Evolutionary conservation across 2,329 filamentous ascomycete species (phyloP).

Genomic region (Alternaria viburni): DNA sequence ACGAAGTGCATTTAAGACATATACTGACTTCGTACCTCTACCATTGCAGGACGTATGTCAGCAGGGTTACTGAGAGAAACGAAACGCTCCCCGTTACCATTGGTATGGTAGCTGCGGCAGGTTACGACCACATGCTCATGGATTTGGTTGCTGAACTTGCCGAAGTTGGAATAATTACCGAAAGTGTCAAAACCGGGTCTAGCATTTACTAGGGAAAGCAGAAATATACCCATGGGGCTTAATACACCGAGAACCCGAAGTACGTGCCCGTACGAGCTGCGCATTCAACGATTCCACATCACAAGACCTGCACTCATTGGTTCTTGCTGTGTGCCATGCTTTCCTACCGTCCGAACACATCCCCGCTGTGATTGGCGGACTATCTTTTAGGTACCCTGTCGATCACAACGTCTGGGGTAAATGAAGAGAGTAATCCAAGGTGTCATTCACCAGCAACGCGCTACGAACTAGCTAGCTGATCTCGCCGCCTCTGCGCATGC

Average conservation of each 20-base stretch:
- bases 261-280: neutral
- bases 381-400: neutral
- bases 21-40: neutral
- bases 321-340: neutral
- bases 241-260: neutral
- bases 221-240: neutral
- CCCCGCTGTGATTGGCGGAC: conserved; percentile 20
- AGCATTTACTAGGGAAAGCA: conserved; percentile 5
- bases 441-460: neutral
- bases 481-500: neutral
- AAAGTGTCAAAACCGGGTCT: conserved; percentile 13
- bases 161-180: conserved; percentile 7
- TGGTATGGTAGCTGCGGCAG: conserved; percentile 14
- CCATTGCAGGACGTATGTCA: conserved; percentile 1
- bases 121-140: conserved; percentile 20
- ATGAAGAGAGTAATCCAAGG: conserved; percentile 13
- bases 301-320: neutral
- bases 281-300: neutral
- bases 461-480: neutral
- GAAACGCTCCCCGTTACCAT: conserved; percentile 20
- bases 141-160: conserved; percentile 14
- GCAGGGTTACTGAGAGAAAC: conserved; percentile 11
- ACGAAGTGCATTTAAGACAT: neutral
- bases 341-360: neutral
- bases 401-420: conserved; percentile 15